These are phyloP conservation scores for Pseudomassariella vexata DNA, from an alignment of 2,329 filamentous ascomycete species.

Conservation along the genomic window DNA sequence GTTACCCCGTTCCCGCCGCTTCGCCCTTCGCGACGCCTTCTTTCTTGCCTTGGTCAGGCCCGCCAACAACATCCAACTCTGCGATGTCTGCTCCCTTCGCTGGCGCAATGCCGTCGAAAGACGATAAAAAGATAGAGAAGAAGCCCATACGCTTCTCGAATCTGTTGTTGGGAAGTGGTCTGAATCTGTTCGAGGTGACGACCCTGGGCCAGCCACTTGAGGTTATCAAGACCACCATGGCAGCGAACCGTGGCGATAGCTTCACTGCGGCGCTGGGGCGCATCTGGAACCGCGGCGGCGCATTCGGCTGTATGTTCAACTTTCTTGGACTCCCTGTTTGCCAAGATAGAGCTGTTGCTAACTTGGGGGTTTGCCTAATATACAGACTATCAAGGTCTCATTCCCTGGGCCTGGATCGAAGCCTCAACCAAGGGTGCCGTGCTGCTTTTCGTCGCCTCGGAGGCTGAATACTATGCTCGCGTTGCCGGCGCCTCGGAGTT, in stretches of 20 bases:
- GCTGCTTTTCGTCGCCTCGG: slow-evolving; percentile 96
- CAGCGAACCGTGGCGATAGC: slow-evolving; percentile 86
- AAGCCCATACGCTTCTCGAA: slow-evolving; percentile 99
- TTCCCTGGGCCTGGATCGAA: slow-evolving; percentile 99
- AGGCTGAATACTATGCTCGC: slow-evolving; percentile 93
- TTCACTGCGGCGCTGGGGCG: slow-evolving; percentile 75
- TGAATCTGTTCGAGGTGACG: slow-evolving; percentile 90
- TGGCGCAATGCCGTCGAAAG: slow-evolving; percentile 41
- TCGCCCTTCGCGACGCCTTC: slow-evolving; percentile 62
- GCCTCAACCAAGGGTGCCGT: slow-evolving; percentile 99
- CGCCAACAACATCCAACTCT: slow-evolving; percentile 51
- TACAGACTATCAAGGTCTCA: slow-evolving; percentile 96
- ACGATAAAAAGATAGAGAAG: slow-evolving; percentile 70
- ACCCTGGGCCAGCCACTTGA: slow-evolving; percentile 73
- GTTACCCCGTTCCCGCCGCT: slow-evolving; percentile 6
- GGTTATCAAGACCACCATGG: slow-evolving; percentile 99
- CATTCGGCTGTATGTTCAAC: slow-evolving; percentile 76
- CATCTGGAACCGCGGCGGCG: slow-evolving; percentile 91
- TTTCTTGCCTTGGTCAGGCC: slow-evolving; percentile 99
- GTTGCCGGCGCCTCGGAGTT: slow-evolving; percentile 80
- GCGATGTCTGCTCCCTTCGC: slow-evolving; percentile 58
- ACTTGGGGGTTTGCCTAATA: too few species aligned
- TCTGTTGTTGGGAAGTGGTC: slow-evolving; percentile 83
- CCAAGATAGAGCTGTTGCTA: slow-evolving; percentile 13
- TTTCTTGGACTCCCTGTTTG: slow-evolving; percentile 3